These are phyloP conservation scores for Globisporangium parvum DNA, from an alignment of 352 stramenopile genomes.

Conservation along the genomic window DNA sequence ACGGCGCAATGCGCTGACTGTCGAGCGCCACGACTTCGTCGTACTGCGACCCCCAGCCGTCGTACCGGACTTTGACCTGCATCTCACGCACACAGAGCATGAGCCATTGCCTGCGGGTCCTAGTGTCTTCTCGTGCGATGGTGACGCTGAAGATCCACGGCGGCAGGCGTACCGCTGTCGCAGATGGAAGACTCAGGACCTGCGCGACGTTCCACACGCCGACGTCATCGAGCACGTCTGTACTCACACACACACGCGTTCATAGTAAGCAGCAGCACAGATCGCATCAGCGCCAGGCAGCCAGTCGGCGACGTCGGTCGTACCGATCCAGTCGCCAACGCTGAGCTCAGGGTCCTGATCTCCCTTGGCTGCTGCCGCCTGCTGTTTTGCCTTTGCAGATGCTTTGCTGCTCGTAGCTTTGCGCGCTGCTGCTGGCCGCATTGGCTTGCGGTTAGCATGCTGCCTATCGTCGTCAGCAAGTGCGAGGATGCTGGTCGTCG, in stretches of 20 bases:
- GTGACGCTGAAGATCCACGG: too few relatives aligned
- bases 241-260: not conserved
- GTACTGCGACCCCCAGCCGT: slow-evolving; percentile 53
- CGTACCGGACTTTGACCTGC: slow-evolving; percentile 60
- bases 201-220: slow-evolving; percentile 66
- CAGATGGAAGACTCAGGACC: slow-evolving; percentile 27
- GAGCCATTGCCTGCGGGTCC: not conserved
- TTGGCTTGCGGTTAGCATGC: too few relatives aligned
- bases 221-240: slow-evolving; percentile 59
- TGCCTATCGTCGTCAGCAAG: too few relatives aligned
- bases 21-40: slow-evolving; percentile 54
- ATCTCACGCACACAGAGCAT: not conserved
- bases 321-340: slow-evolving; percentile 15
- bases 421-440: not conserved
- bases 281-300: not conserved
- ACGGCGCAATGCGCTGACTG: slow-evolving; percentile 55
- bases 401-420: not conserved
- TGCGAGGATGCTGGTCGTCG: too few relatives aligned
- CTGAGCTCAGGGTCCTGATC: slow-evolving; percentile 3
- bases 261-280: not conserved
- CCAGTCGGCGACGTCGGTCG: not conserved
- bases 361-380: not conserved
- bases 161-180: not conserved
- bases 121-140: too few relatives aligned
- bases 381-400: not conserved